Evolutionary conservation across 1,139 yeast genomes (phyloP).

Genomic region (Taphrina communis): DNA sequence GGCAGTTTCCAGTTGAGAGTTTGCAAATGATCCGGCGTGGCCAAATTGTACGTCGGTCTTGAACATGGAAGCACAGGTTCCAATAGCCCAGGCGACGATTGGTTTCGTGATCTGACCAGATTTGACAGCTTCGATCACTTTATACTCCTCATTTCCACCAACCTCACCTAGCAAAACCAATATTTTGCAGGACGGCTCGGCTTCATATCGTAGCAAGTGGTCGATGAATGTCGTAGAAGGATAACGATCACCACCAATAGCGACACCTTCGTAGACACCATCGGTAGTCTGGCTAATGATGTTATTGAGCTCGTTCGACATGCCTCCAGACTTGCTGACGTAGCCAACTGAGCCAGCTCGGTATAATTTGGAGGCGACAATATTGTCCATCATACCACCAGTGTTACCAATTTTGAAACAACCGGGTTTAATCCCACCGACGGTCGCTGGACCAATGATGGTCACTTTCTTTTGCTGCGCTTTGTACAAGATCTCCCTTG

Average conservation of each 20-base stretch:
- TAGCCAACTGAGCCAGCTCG: slow-evolving; percentile 59
- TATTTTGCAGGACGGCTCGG: slow-evolving; percentile 57
- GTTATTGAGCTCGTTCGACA: slow-evolving; percentile 59
- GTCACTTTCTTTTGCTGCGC: slow-evolving; percentile 57
- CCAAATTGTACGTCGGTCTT: slow-evolving; percentile 60
- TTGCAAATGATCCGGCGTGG: slow-evolving; percentile 59
- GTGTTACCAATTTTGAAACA: slow-evolving; percentile 60
- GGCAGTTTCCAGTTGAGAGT: slow-evolving; percentile 58
- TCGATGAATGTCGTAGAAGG: slow-evolving; percentile 60
- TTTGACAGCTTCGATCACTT: slow-evolving; percentile 59
- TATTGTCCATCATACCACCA: slow-evolving; percentile 61
- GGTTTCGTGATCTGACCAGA: slow-evolving; percentile 56
- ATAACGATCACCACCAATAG: slow-evolving; percentile 59
- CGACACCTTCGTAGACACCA: slow-evolving; percentile 59
- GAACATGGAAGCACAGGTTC: slow-evolving; percentile 59
- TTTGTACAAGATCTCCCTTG: slow-evolving; percentile 57
- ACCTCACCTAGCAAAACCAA: slow-evolving; percentile 58
- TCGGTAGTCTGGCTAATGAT: slow-evolving; percentile 57
- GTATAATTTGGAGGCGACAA: slow-evolving; percentile 58
- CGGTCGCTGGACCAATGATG: slow-evolving; percentile 59
- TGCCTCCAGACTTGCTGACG: slow-evolving; percentile 59
- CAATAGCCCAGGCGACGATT: slow-evolving; percentile 60
- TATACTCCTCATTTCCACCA: slow-evolving; percentile 60
- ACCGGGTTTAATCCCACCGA: slow-evolving; percentile 60
- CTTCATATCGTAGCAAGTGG: slow-evolving; percentile 57